These are phyloP conservation scores for Brassica carinata DNA, from an alignment of 345 rosid genomes.

Conservation along the genomic window DNA sequence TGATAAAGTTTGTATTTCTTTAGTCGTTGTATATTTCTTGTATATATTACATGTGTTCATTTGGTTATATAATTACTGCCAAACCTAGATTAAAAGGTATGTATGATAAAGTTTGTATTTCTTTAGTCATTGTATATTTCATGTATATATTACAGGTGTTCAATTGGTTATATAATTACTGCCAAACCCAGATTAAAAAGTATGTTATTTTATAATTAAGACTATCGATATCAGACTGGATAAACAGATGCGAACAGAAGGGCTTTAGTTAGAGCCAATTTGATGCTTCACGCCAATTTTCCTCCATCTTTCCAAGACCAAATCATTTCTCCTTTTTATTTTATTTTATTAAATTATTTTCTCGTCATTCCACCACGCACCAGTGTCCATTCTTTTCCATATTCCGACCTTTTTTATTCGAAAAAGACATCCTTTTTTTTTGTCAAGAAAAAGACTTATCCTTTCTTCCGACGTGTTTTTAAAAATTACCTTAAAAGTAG, in stretches of 20 bases:
- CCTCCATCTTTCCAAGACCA: constrained; percentile 39
- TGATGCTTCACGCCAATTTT: constrained; percentile 42
- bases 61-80: background rate
- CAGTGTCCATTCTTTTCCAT: constrained; percentile 6
- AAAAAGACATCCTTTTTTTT: background rate
- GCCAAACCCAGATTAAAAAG: background rate
- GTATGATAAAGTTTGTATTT: background rate
- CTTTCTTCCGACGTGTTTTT: background rate
- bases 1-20: background rate
- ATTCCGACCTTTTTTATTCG: background rate
- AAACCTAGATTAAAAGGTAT: background rate
- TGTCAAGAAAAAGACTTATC: background rate
- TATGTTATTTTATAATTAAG: background rate
- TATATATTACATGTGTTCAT: background rate
- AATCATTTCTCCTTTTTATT: constrained; percentile 23
- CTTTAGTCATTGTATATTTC: background rate
- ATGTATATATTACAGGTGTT: background rate
- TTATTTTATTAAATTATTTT: constrained; percentile 8
- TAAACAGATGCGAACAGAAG: constrained; percentile 39
- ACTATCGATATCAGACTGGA: constrained; percentile 21
- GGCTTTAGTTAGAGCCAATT: constrained; percentile 30
- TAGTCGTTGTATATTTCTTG: constrained; percentile 2
- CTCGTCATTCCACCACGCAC: constrained; percentile 25
- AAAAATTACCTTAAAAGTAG: constrained; percentile 23
- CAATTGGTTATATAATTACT: background rate